Evolutionary conservation across 805 yeast genomes (phyloP).

Genomic region (Wickerhamomyces bovis): DNA sequence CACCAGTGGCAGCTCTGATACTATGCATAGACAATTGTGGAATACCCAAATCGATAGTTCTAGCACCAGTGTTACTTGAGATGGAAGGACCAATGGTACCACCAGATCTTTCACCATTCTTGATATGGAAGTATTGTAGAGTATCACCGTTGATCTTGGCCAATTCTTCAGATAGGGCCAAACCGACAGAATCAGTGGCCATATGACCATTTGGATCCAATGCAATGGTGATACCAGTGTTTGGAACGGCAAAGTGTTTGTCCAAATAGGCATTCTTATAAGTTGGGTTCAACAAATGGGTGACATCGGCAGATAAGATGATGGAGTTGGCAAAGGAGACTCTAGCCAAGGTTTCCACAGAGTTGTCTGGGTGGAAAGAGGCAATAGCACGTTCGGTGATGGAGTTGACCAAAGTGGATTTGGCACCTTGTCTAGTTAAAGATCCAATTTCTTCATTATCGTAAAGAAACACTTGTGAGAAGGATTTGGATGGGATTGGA

Average conservation of each 20-base stretch:
- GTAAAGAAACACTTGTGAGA: conserved; percentile 57
- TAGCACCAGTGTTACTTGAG: conserved; percentile 59
- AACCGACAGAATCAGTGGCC: conserved; percentile 76
- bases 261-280: conserved; percentile 63
- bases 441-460: conserved; percentile 87
- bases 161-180: conserved; percentile 63
- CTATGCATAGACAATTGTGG: conserved; percentile 86
- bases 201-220: conserved; percentile 77
- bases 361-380: conserved; percentile 7
- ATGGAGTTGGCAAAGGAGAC: conserved; percentile 67
- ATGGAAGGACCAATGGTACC: conserved; percentile 82
- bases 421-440: conserved; percentile 73
- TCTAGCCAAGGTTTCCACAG: conserved; percentile 24
- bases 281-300: conserved; percentile 78
- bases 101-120: conserved; percentile 81
- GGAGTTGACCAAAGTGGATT: conserved; percentile 66
- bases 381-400: conserved; percentile 50
- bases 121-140: conserved; percentile 78
- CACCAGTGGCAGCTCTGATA: conserved; percentile 74
- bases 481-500: conserved; percentile 32
- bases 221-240: conserved; percentile 65
- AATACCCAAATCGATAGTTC: conserved; percentile 77
- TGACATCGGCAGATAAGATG: conserved; percentile 79
- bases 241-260: conserved; percentile 74
- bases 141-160: conserved; percentile 59